These are phyloP conservation scores for Neoarthrinium moseri DNA, from an alignment of 2,329 filamentous ascomycete species.

Conservation along the genomic window DNA sequence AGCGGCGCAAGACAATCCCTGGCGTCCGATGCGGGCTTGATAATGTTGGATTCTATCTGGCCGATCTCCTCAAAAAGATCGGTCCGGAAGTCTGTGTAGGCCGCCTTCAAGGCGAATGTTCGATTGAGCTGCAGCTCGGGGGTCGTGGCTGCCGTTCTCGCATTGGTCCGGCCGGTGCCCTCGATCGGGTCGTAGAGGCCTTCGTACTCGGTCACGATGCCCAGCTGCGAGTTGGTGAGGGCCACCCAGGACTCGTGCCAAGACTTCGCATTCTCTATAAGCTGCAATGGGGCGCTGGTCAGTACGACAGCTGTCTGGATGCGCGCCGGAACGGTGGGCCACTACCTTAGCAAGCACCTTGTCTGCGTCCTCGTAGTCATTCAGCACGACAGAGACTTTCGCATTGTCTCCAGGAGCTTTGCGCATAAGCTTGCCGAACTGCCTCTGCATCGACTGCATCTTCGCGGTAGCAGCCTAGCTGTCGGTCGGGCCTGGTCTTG, in stretches of 20 bases:
- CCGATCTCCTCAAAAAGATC: conserved; percentile 71
- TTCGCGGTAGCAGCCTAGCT: conserved; percentile 19
- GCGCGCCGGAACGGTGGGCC: too few relatives aligned
- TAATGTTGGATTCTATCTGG: conserved; percentile 68
- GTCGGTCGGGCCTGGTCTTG: not conserved
- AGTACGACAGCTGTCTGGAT: too few relatives aligned
- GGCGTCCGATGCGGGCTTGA: conserved; percentile 68
- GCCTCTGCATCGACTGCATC: conserved; percentile 73
- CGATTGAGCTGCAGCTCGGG: conserved; percentile 62
- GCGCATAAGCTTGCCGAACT: conserved; percentile 70
- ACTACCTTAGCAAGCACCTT: conserved; percentile 69
- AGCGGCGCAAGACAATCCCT: conserved; percentile 68
- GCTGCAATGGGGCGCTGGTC: conserved; percentile 40
- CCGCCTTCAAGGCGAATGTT: conserved; percentile 62
- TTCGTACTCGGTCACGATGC: conserved; percentile 66
- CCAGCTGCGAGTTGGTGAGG: conserved; percentile 67
- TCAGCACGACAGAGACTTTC: conserved; percentile 71
- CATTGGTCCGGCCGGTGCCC: conserved; percentile 58
- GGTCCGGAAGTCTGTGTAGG: conserved; percentile 67
- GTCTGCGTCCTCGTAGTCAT: conserved; percentile 80
- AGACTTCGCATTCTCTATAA: conserved; percentile 71
- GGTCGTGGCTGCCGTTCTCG: conserved; percentile 57
- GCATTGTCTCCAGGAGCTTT: conserved; percentile 71
- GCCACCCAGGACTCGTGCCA: conserved; percentile 79
- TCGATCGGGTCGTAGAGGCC: conserved; percentile 75